Conservation (phyloP, 257 asterid genomes). For the Solanum raphanifolium region DNA sequence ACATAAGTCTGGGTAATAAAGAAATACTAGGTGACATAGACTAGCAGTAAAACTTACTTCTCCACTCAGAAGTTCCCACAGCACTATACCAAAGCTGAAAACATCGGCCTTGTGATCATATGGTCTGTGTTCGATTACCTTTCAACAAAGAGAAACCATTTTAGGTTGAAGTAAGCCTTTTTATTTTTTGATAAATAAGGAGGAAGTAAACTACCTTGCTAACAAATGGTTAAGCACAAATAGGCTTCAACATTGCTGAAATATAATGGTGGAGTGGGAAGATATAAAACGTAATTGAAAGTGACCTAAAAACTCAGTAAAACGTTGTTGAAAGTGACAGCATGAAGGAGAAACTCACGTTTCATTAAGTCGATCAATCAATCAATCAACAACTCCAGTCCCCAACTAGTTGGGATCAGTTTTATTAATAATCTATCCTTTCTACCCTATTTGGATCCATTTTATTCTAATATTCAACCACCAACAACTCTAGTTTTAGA, state of each 20-base stretch:
- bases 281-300: not conserved
- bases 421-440: not conserved
- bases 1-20: not conserved
- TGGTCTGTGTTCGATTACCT: constrained; percentile 39
- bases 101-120: constrained; percentile 38
- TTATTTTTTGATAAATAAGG: not conserved
- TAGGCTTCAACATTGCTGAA: not conserved
- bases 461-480: not conserved
- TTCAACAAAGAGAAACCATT: constrained; percentile 2
- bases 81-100: constrained; percentile 31
- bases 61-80: constrained; percentile 39
- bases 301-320: not conserved
- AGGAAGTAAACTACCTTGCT: not conserved
- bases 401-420: not conserved
- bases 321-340: not conserved
- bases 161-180: not conserved
- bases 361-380: not conserved
- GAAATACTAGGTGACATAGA: not conserved
- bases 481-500: not conserved
- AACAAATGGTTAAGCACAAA: not conserved
- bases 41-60: constrained; percentile 16
- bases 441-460: not conserved
- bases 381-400: not conserved
- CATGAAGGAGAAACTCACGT: not conserved
- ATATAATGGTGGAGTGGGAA: not conserved